Evolutionary conservation across 1,139 yeast species (phyloP).

Genomic region (Magnusiomyces paraingens): DNA sequence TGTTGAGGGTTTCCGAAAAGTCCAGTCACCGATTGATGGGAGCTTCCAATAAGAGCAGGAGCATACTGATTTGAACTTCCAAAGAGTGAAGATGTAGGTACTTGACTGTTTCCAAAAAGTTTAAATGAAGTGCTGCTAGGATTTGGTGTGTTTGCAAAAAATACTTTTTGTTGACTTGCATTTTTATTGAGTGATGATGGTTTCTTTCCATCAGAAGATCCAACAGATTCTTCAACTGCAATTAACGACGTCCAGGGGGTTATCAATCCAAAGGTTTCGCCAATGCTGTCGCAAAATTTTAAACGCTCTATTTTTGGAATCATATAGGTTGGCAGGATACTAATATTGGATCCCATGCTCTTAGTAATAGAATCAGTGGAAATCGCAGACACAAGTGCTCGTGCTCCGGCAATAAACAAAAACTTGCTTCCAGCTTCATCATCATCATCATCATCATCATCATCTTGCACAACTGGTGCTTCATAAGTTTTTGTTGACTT

Average conservation of each 20-base stretch:
- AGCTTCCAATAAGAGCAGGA: too few relatives aligned
- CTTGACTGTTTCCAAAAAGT: too few relatives aligned
- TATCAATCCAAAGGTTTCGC: slow-evolving; percentile 7
- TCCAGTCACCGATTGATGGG: too few relatives aligned
- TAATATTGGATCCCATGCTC: background rate
- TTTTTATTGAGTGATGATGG: too few relatives aligned
- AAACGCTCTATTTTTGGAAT: background rate
- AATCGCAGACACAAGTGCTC: slow-evolving; percentile 1
- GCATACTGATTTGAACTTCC: too few relatives aligned
- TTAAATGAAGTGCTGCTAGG: too few relatives aligned
- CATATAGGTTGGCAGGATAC: background rate
- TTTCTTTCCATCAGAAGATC: background rate
- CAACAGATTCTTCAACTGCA: slow-evolving; percentile 6
- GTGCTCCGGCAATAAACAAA: slow-evolving; percentile 8
- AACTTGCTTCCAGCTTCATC: background rate
- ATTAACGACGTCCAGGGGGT: slow-evolving; percentile 13
- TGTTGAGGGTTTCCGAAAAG: too few relatives aligned
- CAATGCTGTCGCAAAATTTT: slow-evolving; percentile 3
- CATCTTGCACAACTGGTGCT: background rate
- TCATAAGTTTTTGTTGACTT: background rate
- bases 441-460: background rate
- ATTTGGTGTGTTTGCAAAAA: too few relatives aligned
- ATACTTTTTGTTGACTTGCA: too few relatives aligned
- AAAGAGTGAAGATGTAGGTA: too few relatives aligned
- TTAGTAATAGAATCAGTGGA: background rate